These are phyloP conservation scores for Amaranthus cruentus DNA, from an alignment of 148 eudicot genomes.

Conservation along the genomic window DNA sequence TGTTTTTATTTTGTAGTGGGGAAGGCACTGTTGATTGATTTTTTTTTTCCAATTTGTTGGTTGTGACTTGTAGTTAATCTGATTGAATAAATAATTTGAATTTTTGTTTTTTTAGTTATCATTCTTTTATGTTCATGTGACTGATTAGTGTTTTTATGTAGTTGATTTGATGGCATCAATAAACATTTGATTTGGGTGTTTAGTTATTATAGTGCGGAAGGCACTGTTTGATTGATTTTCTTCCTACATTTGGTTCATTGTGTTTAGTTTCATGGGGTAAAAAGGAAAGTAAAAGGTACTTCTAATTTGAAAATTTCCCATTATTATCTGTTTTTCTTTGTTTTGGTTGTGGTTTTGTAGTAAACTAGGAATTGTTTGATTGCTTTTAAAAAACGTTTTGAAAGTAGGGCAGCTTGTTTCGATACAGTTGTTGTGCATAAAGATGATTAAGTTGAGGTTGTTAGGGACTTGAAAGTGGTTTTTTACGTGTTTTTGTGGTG, in stretches of 20 bases:
- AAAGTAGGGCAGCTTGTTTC: not conserved
- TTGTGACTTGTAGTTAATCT: too few species aligned
- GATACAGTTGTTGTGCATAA: not conserved
- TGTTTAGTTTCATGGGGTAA: not conserved
- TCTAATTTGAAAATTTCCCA: not conserved
- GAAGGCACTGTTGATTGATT: not conserved
- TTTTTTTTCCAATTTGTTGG: not conserved
- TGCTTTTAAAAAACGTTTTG: not conserved
- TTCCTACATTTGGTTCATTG: not conserved
- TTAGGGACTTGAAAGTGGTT: not conserved
- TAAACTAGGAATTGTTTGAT: constrained; percentile 1
- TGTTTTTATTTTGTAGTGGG: not conserved
- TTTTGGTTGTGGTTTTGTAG: not conserved
- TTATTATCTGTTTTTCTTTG: too few species aligned
- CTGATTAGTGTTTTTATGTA: not conserved
- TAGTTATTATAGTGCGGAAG: not conserved
- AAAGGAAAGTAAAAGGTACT: not conserved
- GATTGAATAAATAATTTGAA: too few species aligned
- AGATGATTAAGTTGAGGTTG: not conserved
- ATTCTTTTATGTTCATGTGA: not conserved
- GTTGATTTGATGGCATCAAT: too few species aligned
- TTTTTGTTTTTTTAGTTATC: too few species aligned
- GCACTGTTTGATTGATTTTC: not conserved
- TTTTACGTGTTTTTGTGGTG: not conserved
- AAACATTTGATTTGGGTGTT: not conserved